Evolutionary conservation across 306 rosid genomes (phyloP), one percentile per base, ranked within the genome.

Genomic region (Casuarina cunninghamiana): DNA sequence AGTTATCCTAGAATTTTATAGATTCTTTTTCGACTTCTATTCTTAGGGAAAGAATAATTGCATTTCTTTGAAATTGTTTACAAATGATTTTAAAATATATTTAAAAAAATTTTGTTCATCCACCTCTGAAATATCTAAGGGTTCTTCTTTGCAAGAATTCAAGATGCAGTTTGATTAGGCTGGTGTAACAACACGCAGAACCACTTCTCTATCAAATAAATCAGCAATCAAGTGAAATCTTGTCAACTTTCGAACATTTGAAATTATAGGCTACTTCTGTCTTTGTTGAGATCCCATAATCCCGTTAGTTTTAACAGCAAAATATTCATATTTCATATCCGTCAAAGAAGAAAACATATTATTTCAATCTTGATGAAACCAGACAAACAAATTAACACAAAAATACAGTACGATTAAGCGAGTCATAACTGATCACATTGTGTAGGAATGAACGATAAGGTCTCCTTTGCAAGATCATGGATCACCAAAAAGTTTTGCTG

Each of bases 401-500:
- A 37, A 17, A 11, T 13, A 73, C 44, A 74, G 5, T 21, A 49
- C 21, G 2, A 66, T 26, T 11, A 60, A 17, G 57, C 42, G n/a
- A 2, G 48, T 86, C 83, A 85, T 80, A 85, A 39, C 17, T 67
- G 45, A 74, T 83, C 82, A 58, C 91, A 88, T 2, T 78, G 68
- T 1, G 85, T 83, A 70, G 87, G 83, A 0, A 76, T 7, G 21
- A 88, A 88, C 8, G 89, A 69, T 65, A 88, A 39, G 38, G 86
- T 83, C 12, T 81, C 78, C 49, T 76, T 79, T n/a, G 50, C 41
- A 57, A 88, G 84, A 67, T 88, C 89, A 88, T 88, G 87, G 71
- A 58, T 74, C 15, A 88, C 87, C 91, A 88, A 53, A 48, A 85
- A 65, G 53, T 88, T 88, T 77, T 88, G 89, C 76, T 88, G 91